Percentiles rank a stretch among this genome's conserved stretches.
phyloP scores from a whole-genome alignment of 1,139 yeast species.

The Wickerhamiella pararugosa region DNA sequence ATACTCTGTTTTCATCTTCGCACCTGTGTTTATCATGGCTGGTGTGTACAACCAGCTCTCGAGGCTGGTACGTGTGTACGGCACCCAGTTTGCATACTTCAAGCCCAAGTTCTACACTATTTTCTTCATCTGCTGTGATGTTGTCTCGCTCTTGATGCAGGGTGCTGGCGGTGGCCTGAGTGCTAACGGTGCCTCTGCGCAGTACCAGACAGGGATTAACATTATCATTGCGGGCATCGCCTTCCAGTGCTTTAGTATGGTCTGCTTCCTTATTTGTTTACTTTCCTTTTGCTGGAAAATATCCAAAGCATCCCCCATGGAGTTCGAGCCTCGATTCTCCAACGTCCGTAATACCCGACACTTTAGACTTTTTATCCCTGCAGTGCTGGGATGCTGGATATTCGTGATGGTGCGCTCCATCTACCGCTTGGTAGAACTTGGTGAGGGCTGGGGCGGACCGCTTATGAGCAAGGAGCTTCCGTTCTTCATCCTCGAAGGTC shows the following conservation, averaged over 20 bases:
- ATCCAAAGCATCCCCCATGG: slow-evolving; percentile 13
- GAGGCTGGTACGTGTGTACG: slow-evolving; percentile 56
- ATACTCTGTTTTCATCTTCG: slow-evolving; percentile 55
- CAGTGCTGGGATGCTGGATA: slow-evolving; percentile 23
- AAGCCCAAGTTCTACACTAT: slow-evolving; percentile 66
- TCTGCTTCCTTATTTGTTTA: slow-evolving; percentile 33
- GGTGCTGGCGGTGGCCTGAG: slow-evolving; percentile 77
- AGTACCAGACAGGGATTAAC: slow-evolving; percentile 41
- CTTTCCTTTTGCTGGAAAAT: slow-evolving; percentile 7
- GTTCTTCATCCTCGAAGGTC: slow-evolving; percentile 62
- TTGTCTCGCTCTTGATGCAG: slow-evolving; percentile 55
- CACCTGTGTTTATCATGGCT: slow-evolving; percentile 83
- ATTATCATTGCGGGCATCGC: slow-evolving; percentile 74
- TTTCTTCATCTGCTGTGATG: slow-evolving; percentile 51
- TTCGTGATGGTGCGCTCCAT: slow-evolving; percentile 58
- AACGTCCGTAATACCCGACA: slow-evolving; percentile 26
- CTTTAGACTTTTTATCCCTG: slow-evolving; percentile 11
- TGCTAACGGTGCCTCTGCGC: slow-evolving; percentile 34
- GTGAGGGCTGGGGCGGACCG: slow-evolving; percentile 64
- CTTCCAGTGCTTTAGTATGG: slow-evolving; percentile 63
- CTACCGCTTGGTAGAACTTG: slow-evolving; percentile 66
- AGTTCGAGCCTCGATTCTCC: slow-evolving; percentile 29
- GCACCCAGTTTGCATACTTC: slow-evolving; percentile 43
- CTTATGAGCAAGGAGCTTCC: slow-evolving; percentile 57
- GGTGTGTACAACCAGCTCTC: slow-evolving; percentile 71